Base-by-base conservation (phyloP, 1,139 yeast species). In the Kodamaea alishanica region DNA sequence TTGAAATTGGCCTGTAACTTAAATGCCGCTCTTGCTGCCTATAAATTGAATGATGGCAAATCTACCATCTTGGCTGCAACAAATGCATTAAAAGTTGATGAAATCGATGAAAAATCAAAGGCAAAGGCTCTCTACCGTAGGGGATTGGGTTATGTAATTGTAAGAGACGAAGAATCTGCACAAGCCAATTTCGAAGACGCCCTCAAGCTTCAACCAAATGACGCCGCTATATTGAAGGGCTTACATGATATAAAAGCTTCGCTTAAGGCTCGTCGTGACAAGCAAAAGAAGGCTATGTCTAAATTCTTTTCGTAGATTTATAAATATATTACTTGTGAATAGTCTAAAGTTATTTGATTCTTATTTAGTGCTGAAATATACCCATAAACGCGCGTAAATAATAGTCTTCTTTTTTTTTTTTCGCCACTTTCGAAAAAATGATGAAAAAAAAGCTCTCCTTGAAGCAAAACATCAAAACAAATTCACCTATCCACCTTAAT, bases 81-180 rank as follows among this genome's bases (percentile, higher is more conserved):
- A 4, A 77, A 77, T 37, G 96, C 88, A 0, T 69, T 87, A 40
- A 83, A 74, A 28, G 75, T 73, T 24, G 83, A 80, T 33, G 73
- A 66, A 3, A 67, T 84, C 8, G 87, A 79, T 38, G 84, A 77
- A 39, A 77, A 79, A 50, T 79, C 86, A 24, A 77, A 75, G 58
- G 88, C 95, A 6, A 90, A 90, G 68, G 96, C 96, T 0, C 69
- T 77, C 38, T 90, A 84, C 67, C 80, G 97, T 58, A 81, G 88
- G 62, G 97, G 96, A 28, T 68, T 77, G 55, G 97, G 95, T 1
- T 72, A 79, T 50, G 63, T 78, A 40, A 65, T 77, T 22, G 65
- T 70, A 24, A 84, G 84, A 55, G 81, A 86, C 56, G 86, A 83
- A 44, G 90, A 81, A 28, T 75, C 70, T 36, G 96, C 97, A 0